Base-by-base conservation (phyloP, 2,329 filamentous ascomycete species). In the Sporothrix brasiliensis region DNA sequence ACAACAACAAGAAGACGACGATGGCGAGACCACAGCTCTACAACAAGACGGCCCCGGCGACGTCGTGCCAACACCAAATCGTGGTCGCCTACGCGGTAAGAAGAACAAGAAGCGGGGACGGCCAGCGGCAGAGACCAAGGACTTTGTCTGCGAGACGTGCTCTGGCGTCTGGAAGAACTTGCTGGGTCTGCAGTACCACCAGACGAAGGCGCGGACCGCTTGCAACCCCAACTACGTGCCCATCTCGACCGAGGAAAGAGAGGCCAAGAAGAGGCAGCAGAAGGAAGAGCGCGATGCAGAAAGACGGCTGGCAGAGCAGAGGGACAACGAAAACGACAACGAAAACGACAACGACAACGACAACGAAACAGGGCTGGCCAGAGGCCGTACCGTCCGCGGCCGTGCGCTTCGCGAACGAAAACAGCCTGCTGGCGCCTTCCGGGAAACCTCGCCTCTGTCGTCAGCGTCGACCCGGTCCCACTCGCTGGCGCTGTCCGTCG, bases 171-270 rank as follows among this genome's bases (percentile, higher is more conserved):
- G 86, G 86, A 88, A 87, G 76, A 88, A 88, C 67, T 80, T 85
- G 47, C 79, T 86, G 60, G 87, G 87, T 0, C 78, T 88, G 19
- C 86, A 87, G 67, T 89, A 89, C 74, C 87, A 89, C 72, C 77
- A 84, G 16, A 83, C 83, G 47, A 88, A 87, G 74, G 85, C 86
- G 0, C 80, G 80, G 71, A 84, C 84, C 3, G 27, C 80, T 16
- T 89, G 87, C 75, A 89, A 89, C 73, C 83, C 86, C 2, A 76
- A 77, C 69, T 84, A 79, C 63, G 76, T 80, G 19, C 77, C 80
- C 30, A 74, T 76, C 11, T 63, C 76, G 11, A 24, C 63, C 11
- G 34, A 30, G 7, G 53, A 67, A 11, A 53, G 44, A 19, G 41
- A 21, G 39, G 47, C 49, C 21, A 24, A 49, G 19, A 50, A 65